A percentile compares a stretch with the other conserved stretches of the same genome.
Conservation (phyloP, 192 early-diverging fungal genomes). For the Gaertneriomyces semiglobifer region DNA sequence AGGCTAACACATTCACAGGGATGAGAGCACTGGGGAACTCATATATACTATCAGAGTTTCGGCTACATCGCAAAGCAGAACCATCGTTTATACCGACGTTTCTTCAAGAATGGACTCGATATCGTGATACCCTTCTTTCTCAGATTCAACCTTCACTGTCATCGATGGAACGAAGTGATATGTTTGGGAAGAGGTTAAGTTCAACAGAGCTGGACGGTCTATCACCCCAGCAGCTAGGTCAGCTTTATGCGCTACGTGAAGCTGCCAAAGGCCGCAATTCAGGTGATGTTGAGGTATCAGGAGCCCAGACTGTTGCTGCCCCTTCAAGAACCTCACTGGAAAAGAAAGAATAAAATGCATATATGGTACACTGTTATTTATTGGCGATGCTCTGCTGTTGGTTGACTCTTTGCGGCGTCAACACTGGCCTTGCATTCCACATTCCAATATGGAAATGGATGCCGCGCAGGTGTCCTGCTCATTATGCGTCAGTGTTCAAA, state of each 20-base stretch:
- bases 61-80: slow-evolving; percentile 25
- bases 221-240: slow-evolving; percentile 23
- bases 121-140: slow-evolving; percentile 17
- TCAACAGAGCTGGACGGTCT: slow-evolving; percentile 10
- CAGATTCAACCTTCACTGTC: background rate
- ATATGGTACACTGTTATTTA: no score
- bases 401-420: no score
- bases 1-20: slow-evolving; percentile 2
- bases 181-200: slow-evolving; percentile 13
- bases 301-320: no score
- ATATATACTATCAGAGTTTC: slow-evolving; percentile 31
- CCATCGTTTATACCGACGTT: slow-evolving; percentile 23
- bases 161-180: background rate
- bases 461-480: no score
- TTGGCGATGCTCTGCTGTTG: no score
- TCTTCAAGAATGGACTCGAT: slow-evolving; percentile 16
- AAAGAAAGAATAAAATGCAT: no score
- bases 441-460: no score
- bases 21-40: slow-evolving; percentile 23
- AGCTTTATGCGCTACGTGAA: slow-evolving; percentile 24
- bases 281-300: no score
- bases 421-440: no score
- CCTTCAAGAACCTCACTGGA: no score
- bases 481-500: no score
- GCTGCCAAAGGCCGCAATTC: slow-evolving; percentile 10